Base-by-base conservation (phyloP, 805 yeast species). In the Komagataella pastoris region DNA sequence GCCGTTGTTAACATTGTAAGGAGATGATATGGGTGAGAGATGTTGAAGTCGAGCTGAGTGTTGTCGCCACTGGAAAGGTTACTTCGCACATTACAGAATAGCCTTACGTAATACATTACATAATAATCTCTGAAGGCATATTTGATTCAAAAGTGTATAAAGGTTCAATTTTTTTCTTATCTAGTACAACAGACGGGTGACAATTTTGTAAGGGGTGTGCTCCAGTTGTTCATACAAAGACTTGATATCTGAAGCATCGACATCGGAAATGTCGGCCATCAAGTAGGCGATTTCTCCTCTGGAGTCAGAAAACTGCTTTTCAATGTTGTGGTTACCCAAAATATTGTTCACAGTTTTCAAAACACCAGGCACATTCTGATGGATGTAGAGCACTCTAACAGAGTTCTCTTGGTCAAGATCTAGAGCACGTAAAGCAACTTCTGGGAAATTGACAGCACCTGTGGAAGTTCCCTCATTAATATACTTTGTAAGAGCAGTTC, bases 371-470 rank as follows among this genome's bases (percentile, higher is more conserved):
- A 93, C 97, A 71, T 93, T 93, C 71, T 87, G 93, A 74, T 93
- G 99, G 63, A 90, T 86, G 72, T 93, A 93, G 61, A 93, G 76
- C 46, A 93, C 96, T 74, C 99, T 87, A 58, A 90, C 97, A 52
- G 84, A 78, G 66, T 85, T 79, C 65, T 85, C 83, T 68, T 88
- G 96, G 65, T 88, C 95, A 69, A 85, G 77, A 62, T 88, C 87
- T 58, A 88, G 74, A 40, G 89, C 85, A 72, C 97, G 86, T 61
- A 93, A 76, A 23, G 91, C 73, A 57, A 93, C 97, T 74, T 93
- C 98, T 63, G 99, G 99, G 95, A 93, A 90, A 79, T 93, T 93
- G 54, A 91, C 99, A 5, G 98, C 90, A 62, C 97, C 98, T 50
- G 79, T 79, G 14, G 98, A 86, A 62, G 81, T 76, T 75, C 99